A percentile compares a stretch with the other conserved stretches of the same genome.
phyloP scores from a whole-genome alignment of 2,329 filamentous ascomycete genomes.

The Cucurbitaria berberidis region DNA sequence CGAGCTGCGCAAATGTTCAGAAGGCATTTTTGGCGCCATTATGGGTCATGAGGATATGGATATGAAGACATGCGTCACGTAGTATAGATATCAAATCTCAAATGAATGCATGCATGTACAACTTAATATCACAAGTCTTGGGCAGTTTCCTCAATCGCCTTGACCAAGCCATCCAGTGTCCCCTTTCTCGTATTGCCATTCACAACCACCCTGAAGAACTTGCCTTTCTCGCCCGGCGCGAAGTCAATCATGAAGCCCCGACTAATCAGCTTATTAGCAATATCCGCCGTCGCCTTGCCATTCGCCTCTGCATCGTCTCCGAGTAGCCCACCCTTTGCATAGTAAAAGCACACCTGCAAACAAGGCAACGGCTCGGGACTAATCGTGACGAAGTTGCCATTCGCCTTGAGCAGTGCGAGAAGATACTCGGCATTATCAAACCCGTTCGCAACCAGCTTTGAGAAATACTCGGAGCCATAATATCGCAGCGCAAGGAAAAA shows the following conservation, averaged over 20 bases:
- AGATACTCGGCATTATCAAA: slow-evolving; percentile 75
- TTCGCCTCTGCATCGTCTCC: slow-evolving; percentile 56
- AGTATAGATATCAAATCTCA: slow-evolving; percentile 38
- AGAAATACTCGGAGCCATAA: slow-evolving; percentile 79
- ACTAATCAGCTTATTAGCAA: slow-evolving; percentile 61
- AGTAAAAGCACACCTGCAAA: slow-evolving; percentile 95
- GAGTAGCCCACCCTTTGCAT: slow-evolving; percentile 65
- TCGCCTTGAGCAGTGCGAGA: slow-evolving; percentile 62
- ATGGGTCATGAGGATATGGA: slow-evolving; percentile 30
- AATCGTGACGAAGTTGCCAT: slow-evolving; percentile 71
- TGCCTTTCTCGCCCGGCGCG: slow-evolving; percentile 66
- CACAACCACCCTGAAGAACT: slow-evolving; percentile 73
- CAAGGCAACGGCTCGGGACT: slow-evolving; percentile 77
- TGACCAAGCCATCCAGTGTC: slow-evolving; percentile 68
- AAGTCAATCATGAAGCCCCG: slow-evolving; percentile 74
- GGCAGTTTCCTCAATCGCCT: slow-evolving; percentile 60
- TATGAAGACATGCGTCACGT: slow-evolving; percentile 33
- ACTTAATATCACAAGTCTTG: slow-evolving; percentile 39
- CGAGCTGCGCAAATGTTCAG: slow-evolving; percentile 17
- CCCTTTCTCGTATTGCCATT: slow-evolving; percentile 65
- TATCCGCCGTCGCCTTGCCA: slow-evolving; percentile 60
- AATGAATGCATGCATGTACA: slow-evolving; percentile 20
- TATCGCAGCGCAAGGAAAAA: slow-evolving; percentile 89
- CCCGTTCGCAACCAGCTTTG: slow-evolving; percentile 66
- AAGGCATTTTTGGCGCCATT: slow-evolving; percentile 32